Evolutionary conservation across 305 asterid genomes (phyloP), one percentile per base, ranked within the genome.

Genomic region (Fraxinus paxiana): DNA sequence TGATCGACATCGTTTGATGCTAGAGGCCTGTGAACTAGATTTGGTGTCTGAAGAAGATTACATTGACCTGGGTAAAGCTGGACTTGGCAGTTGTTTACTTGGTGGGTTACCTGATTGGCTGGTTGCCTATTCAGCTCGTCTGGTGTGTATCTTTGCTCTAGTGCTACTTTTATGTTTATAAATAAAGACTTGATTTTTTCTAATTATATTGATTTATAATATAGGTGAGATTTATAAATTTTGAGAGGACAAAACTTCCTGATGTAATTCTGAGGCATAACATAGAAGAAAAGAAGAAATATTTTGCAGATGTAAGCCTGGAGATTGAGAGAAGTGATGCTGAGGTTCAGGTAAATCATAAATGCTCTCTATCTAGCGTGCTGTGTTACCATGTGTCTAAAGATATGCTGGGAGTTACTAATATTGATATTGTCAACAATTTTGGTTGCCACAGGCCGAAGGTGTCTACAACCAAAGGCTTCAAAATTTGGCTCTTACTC

Each of bases 281-380:
- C 80, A 80, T 93, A 81, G 99, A 93, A 82, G 99, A 96, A 81
- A 96, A 94, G 86, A 96, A 90, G 92, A 93, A 90, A 85, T 96
- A 91, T 87, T 90, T 92, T 38, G 87, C 99, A 51, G 99, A 96
- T 56, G 86, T 96, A 72, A 84, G 90, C 83, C 76, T 92, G 88
- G 99, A 96, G 73, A 90, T 90, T 78, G 99, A 96, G 85, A 94
- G 87, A 84, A 92, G 92, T 76, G 99, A 96, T 87, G 98, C 99
- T 79, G 99, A 96, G 88, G 90, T 93, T 84, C 99, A 96, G 98
- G 99, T 94, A 84, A n/a, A n/a, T n/a, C n/a, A n/a, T n/a, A n/a
- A 75, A 65, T 69, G 35, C 38, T 37, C 80, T 76, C 71, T 15
- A 12, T 54, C 35, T 79, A 46, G 38, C 15, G 22, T 30, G 69